Evolutionary conservation across 2,329 filamentous ascomycete species (phyloP).

Genomic region (Fusarium phyllophilum): DNA sequence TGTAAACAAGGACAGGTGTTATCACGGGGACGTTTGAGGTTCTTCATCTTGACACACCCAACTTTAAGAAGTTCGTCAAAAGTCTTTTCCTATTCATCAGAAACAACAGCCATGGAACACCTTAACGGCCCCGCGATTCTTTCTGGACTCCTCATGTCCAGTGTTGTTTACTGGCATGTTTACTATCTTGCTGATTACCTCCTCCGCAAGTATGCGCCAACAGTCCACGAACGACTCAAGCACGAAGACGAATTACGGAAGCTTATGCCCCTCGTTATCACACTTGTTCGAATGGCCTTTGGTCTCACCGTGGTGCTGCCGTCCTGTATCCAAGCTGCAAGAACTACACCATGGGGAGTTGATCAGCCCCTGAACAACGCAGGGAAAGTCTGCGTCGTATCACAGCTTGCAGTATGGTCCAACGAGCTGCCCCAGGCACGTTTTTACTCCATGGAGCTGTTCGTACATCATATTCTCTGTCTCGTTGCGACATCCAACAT

Average conservation of each 20-base stretch:
- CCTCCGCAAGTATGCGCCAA: conserved; percentile 18
- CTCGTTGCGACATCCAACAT: conserved; percentile 36
- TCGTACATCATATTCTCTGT: conserved; percentile 42
- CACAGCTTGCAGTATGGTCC: conserved; percentile 40
- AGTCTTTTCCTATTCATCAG: neutral
- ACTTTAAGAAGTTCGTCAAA: neutral
- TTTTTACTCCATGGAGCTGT: conserved; percentile 33
- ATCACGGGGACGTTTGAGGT: neutral
- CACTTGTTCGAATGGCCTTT: conserved; percentile 40
- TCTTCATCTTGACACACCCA: neutral
- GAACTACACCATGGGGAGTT: conserved; percentile 37
- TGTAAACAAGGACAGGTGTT: neutral
- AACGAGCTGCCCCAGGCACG: conserved; percentile 30
- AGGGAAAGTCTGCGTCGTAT: conserved; percentile 39
- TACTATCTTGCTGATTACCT: conserved; percentile 20
- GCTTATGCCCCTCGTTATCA: conserved; percentile 30
- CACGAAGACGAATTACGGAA: conserved; percentile 18
- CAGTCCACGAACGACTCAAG: conserved; percentile 22
- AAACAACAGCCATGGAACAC: conserved; percentile 4
- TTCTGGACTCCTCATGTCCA: conserved; percentile 28
- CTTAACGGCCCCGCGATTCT: conserved; percentile 31
- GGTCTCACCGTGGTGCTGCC: conserved; percentile 41
- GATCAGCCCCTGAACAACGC: conserved; percentile 28
- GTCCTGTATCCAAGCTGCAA: conserved; percentile 30
- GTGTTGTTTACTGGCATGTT: conserved; percentile 35